Conservation (phyloP, 83 land plant species). For the Picea mariana region DNA sequence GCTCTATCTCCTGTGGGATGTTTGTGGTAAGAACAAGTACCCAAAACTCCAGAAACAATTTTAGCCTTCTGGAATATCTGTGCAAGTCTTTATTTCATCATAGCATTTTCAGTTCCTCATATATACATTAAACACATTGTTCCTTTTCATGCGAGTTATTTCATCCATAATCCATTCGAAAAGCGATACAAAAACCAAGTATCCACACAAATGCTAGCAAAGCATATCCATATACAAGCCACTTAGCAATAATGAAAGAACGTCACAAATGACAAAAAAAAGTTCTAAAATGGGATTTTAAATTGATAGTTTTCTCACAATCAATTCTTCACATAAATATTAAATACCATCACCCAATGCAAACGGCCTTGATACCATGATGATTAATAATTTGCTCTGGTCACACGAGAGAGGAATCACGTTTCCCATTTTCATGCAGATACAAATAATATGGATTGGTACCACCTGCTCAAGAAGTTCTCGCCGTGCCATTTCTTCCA, state of each 20-base stretch:
- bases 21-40: neutral
- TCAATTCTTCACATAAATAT: neutral
- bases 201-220: neutral
- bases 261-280: neutral
- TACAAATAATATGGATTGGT: neutral
- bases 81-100: neutral
- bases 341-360: neutral
- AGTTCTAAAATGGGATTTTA: neutral
- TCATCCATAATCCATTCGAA: neutral
- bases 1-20: conserved; percentile 71
- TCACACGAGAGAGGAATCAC: neutral
- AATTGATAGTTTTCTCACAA: neutral
- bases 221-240: neutral
- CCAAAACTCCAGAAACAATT: neutral
- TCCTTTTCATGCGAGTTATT: neutral
- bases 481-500: conserved; percentile 56
- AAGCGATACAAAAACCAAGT: neutral
- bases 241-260: neutral
- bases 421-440: neutral
- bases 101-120: neutral
- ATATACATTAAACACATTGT: neutral
- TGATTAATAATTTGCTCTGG: neutral
- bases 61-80: neutral
- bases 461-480: conserved; percentile 83
- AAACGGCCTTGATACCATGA: neutral